Conservation (phyloP, 2,329 filamentous ascomycete genomes). For the Camptophora hylomeconis region DNA sequence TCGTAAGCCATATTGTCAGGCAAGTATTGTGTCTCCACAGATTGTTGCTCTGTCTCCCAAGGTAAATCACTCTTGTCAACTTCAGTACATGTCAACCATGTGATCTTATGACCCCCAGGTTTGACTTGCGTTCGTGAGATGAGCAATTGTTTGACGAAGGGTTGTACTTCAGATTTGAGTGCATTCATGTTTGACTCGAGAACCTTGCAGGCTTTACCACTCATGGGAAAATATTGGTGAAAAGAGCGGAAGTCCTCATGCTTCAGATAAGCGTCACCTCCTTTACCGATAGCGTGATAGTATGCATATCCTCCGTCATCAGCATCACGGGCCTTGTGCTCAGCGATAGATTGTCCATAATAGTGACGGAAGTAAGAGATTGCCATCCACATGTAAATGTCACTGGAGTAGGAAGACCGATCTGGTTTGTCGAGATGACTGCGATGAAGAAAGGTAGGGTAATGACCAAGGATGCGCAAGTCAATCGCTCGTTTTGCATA, state of each 20-base stretch:
- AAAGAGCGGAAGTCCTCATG: constrained; percentile 19
- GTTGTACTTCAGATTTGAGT: constrained; percentile 28
- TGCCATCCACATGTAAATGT: constrained; percentile 40
- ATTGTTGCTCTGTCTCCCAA: constrained; percentile 20
- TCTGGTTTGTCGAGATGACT: constrained; percentile 21
- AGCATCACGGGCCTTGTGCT: constrained; percentile 24
- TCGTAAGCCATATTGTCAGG: background rate
- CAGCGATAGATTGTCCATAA: constrained; percentile 28
- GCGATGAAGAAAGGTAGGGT: constrained; percentile 26
- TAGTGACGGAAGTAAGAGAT: constrained; percentile 36
- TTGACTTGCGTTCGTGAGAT: constrained; percentile 28
- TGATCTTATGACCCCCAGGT: constrained; percentile 18
- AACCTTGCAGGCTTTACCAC: constrained; percentile 17
- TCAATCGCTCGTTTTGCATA: constrained; percentile 19
- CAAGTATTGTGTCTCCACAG: constrained; percentile 1
- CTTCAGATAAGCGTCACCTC: constrained; percentile 32
- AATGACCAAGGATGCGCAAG: constrained; percentile 19
- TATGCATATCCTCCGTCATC: constrained; percentile 35
- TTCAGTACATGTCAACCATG: constrained; percentile 33
- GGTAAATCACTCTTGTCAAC: constrained; percentile 29
- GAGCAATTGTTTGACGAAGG: constrained; percentile 23
- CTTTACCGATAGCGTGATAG: constrained; percentile 28
- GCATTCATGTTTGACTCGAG: constrained; percentile 20
- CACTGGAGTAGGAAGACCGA: constrained; percentile 32
- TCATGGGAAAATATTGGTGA: constrained; percentile 20